These are phyloP conservation scores for Wickerhamomyces mucosus DNA, from an alignment of 805 yeast genomes.

Conservation along the genomic window DNA sequence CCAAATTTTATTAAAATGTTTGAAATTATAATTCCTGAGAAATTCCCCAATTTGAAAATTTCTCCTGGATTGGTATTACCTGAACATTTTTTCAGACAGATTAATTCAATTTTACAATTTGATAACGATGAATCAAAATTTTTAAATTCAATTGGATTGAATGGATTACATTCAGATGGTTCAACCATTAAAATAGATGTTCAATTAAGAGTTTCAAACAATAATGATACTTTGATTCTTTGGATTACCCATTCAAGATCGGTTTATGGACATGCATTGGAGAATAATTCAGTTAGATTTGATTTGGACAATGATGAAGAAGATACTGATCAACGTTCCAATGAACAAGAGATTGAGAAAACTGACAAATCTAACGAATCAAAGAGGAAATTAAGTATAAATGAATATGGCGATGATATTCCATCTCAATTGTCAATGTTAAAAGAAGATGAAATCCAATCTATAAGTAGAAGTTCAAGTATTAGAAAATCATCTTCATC, in stretches of 20 bases:
- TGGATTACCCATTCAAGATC: constrained; percentile 83
- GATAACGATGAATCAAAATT: constrained; percentile 35
- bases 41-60: constrained; percentile 30
- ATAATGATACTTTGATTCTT: constrained; percentile 46
- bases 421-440: constrained; percentile 32
- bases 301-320: no score
- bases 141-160: constrained; percentile 58
- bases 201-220: constrained; percentile 68
- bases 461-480: constrained; percentile 19
- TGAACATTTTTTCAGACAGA: constrained; percentile 80
- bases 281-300: no score
- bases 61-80: constrained; percentile 74
- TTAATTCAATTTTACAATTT: constrained; percentile 25
- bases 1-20: constrained; percentile 48
- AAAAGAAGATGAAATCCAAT: constrained; percentile 26
- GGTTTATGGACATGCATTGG: constrained; percentile 13
- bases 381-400: no score
- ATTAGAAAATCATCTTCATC: constrained; percentile 11
- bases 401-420: constrained; percentile 24
- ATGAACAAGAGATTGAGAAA: neutral
- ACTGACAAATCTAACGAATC: no score
- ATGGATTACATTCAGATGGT: constrained; percentile 67
- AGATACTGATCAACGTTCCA: constrained; percentile 3
- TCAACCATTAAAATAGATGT: constrained; percentile 57
- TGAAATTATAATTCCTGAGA: constrained; percentile 17